Percentiles rank a stretch among this genome's conserved stretches.
phyloP scores from a whole-genome alignment of 768 basidiomycete species.

The Hemileccinum impolitum region DNA sequence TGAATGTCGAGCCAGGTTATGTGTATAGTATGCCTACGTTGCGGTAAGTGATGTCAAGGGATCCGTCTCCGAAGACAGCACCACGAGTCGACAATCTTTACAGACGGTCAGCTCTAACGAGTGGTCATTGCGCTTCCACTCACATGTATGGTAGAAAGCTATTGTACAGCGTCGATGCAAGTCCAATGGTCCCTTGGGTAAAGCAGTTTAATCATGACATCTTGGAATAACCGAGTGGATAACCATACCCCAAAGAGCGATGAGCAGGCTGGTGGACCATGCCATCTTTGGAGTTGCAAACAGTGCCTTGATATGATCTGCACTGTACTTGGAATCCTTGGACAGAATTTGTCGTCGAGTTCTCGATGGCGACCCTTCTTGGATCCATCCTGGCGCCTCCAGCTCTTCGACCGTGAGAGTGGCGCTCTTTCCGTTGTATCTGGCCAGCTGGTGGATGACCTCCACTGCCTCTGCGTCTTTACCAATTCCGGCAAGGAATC shows the following conservation, averaged over 20 bases:
- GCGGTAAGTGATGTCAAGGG: constrained; percentile 67
- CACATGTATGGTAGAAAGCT: constrained; percentile 53
- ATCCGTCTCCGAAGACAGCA: constrained; percentile 66
- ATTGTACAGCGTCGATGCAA: constrained; percentile 68
- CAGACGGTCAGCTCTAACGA: not conserved
- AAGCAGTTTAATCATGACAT: not conserved
- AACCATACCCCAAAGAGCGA: constrained; percentile 43
- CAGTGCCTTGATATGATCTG: constrained; percentile 51
- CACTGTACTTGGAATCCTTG: constrained; percentile 40
- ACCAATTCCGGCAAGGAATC: constrained; percentile 54
- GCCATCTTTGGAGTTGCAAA: constrained; percentile 64
- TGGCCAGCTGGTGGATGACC: constrained; percentile 47
- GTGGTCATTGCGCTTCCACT: constrained; percentile 12
- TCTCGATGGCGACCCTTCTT: constrained; percentile 8
- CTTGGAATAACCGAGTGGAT: not conserved
- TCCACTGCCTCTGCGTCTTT: constrained; percentile 49
- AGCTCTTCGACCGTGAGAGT: constrained; percentile 46
- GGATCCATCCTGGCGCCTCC: constrained; percentile 26
- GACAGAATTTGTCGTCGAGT: constrained; percentile 29
- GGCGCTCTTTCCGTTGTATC: constrained; percentile 44
- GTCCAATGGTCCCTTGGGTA: constrained; percentile 60
- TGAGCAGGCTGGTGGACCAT: constrained; percentile 60
- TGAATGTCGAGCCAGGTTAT: not conserved
- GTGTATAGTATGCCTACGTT: constrained; percentile 41
- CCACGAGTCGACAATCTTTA: constrained; percentile 60